A percentile compares a stretch with the other conserved stretches of the same genome.
These are phyloP conservation scores for Metschnikowia lachancei DNA, from an alignment of 805 yeast species.

Conservation along the genomic window DNA sequence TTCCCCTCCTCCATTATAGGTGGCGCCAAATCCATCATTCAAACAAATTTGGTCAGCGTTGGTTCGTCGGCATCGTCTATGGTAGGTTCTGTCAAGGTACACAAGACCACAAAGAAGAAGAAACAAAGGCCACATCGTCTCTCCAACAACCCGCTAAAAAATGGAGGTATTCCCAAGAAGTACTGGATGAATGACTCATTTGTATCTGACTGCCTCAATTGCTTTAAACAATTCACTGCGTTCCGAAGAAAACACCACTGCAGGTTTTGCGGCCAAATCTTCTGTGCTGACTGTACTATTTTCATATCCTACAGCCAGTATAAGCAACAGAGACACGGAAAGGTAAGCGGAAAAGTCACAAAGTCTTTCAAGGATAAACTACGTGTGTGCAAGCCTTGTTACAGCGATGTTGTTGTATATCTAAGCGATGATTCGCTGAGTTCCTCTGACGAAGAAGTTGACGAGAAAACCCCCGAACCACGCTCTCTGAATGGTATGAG, in stretches of 20 bases:
- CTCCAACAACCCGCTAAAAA: slow-evolving; percentile 43
- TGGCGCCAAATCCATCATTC: slow-evolving; percentile 38
- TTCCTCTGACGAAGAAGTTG: slow-evolving; percentile 14
- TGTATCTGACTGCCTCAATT: slow-evolving; percentile 81
- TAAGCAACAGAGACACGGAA: slow-evolving; percentile 35
- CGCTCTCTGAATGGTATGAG: background rate
- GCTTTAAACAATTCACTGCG: slow-evolving; percentile 76
- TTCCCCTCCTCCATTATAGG: slow-evolving; percentile 35
- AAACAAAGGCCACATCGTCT: slow-evolving; percentile 29
- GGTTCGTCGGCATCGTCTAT: slow-evolving; percentile 35
- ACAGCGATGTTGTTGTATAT: slow-evolving; percentile 63
- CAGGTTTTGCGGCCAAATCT: slow-evolving; percentile 92
- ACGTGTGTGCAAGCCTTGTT: slow-evolving; percentile 76
- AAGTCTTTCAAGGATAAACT: slow-evolving; percentile 60
- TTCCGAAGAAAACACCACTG: slow-evolving; percentile 94
- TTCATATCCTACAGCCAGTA: slow-evolving; percentile 59
- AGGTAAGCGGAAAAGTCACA: slow-evolving; percentile 7
- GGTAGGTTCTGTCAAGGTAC: slow-evolving; percentile 16
- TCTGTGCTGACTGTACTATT: slow-evolving; percentile 78
- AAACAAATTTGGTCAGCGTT: slow-evolving; percentile 26
- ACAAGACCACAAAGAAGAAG: slow-evolving; percentile 20
- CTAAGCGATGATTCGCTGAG: slow-evolving; percentile 63
- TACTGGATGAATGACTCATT: slow-evolving; percentile 97
- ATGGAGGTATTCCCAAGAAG: slow-evolving; percentile 62
- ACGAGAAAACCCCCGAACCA: background rate